phyloP scores from a whole-genome alignment of 1,284 basidiomycete species.

The Ceratorhiza oryzae-sativae region DNA sequence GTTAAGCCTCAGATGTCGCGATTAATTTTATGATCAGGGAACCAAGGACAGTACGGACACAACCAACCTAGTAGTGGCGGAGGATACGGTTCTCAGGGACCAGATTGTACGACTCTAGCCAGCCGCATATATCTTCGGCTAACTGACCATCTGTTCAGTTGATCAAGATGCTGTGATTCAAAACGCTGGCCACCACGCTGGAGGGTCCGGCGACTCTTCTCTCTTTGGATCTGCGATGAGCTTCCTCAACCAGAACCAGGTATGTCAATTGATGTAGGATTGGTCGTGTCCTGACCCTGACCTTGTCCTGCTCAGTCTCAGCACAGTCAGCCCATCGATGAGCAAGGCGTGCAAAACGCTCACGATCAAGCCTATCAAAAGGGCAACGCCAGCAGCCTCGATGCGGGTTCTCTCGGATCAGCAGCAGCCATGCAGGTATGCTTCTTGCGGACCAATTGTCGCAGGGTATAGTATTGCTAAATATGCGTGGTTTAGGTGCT shows the following conservation, averaged over 20 bases:
- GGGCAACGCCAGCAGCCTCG: slow-evolving; percentile 59
- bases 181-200: slow-evolving; percentile 54
- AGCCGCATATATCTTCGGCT: slow-evolving; percentile 1
- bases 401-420: slow-evolving; percentile 68
- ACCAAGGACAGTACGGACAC: slow-evolving; percentile 26
- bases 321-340: slow-evolving; percentile 61
- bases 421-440: slow-evolving; percentile 78
- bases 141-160: slow-evolving; percentile 53
- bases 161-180: slow-evolving; percentile 64
- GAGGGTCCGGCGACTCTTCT: slow-evolving; percentile 61
- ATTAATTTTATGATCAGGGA: not conserved
- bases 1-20: not conserved
- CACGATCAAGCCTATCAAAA: slow-evolving; percentile 63
- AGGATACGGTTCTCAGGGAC: slow-evolving; percentile 32
- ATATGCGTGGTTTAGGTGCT: slow-evolving; percentile 55
- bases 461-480: not conserved
- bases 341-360: slow-evolving; percentile 64
- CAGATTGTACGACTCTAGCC: slow-evolving; percentile 1
- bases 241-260: slow-evolving; percentile 62
- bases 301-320: slow-evolving; percentile 6
- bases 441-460: not conserved
- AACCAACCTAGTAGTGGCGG: slow-evolving; percentile 20
- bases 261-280: slow-evolving; percentile 42
- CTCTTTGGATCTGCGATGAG: slow-evolving; percentile 62
- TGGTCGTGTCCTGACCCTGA: not conserved